Conservation (phyloP, 2,329 filamentous ascomycete genomes). For the Ambrosiella xylebori region DNA sequence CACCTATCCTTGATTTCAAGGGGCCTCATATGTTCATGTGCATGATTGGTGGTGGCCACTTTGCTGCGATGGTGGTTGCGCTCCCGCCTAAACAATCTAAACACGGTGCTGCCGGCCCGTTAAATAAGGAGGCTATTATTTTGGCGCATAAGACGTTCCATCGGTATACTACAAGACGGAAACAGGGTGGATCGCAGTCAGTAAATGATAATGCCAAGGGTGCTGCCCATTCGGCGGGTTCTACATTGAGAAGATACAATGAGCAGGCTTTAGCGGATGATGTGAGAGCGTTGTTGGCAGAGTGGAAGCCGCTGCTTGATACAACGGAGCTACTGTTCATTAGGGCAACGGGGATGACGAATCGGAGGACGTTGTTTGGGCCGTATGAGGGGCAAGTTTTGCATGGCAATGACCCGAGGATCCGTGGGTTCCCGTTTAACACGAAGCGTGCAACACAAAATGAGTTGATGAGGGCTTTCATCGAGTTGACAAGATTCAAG, state of each 20-base stretch:
- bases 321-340: constrained; percentile 74
- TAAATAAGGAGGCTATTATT: constrained; percentile 74
- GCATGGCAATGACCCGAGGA: constrained; percentile 56
- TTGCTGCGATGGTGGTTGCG: constrained; percentile 89
- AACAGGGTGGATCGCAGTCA: constrained; percentile 90
- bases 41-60: constrained; percentile 97
- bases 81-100: constrained; percentile 58
- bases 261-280: constrained; percentile 83
- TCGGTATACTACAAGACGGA: constrained; percentile 85
- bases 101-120: constrained; percentile 49
- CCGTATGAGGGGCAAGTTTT: constrained; percentile 82
- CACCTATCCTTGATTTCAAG: constrained; percentile 38
- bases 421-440: constrained; percentile 83
- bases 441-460: constrained; percentile 83
- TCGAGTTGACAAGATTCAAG: constrained; percentile 84
- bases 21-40: constrained; percentile 85
- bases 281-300: constrained; percentile 58
- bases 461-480: constrained; percentile 85
- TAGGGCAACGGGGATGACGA: constrained; percentile 72
- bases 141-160: constrained; percentile 96
- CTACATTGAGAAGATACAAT: constrained; percentile 79
- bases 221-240: constrained; percentile 82
- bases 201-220: constrained; percentile 91
- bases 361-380: constrained; percentile 73
- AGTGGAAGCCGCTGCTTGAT: constrained; percentile 79